Percentiles rank a stretch among this genome's conserved stretches.
phyloP scores from a whole-genome alignment of 768 basidiomycete species.

The Leccinum disarticulatum region DNA sequence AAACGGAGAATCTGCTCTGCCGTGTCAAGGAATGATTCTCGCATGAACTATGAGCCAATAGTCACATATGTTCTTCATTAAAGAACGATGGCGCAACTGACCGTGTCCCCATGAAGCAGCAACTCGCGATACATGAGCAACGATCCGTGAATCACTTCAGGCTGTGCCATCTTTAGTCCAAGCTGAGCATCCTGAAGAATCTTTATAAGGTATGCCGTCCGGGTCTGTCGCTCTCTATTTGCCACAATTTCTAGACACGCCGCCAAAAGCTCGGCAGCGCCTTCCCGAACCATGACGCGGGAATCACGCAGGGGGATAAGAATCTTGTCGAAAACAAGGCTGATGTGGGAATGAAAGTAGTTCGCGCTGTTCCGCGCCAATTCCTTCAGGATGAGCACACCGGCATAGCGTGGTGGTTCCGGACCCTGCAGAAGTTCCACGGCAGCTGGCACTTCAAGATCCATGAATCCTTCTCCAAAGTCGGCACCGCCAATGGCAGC shows the following conservation, averaged over 20 bases:
- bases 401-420: slow-evolving; percentile 88
- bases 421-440: slow-evolving; percentile 74
- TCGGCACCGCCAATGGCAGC: slow-evolving; percentile 79
- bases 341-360: slow-evolving; percentile 87
- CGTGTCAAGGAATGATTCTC: slow-evolving; percentile 79
- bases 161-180: slow-evolving; percentile 74
- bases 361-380: slow-evolving; percentile 85
- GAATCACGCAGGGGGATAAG: slow-evolving; percentile 87
- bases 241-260: slow-evolving; percentile 89
- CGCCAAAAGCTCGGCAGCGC: slow-evolving; percentile 90
- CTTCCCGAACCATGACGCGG: slow-evolving; percentile 87
- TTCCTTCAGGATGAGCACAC: slow-evolving; percentile 92
- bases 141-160: slow-evolving; percentile 92
- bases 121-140: slow-evolving; percentile 89
- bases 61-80: slow-evolving; percentile 1
- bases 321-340: slow-evolving; percentile 88
- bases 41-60: slow-evolving; percentile 68
- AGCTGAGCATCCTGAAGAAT: slow-evolving; percentile 88
- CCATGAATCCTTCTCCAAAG: slow-evolving; percentile 88
- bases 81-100: slow-evolving; percentile 37
- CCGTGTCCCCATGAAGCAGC: slow-evolving; percentile 91
- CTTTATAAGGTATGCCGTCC: slow-evolving; percentile 66
- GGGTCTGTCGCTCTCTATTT: slow-evolving; percentile 64
- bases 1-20: slow-evolving; percentile 90
- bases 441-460: slow-evolving; percentile 82